Conservation (phyloP, 1,284 basidiomycete genomes). For the Puccinia coronata region DNA sequence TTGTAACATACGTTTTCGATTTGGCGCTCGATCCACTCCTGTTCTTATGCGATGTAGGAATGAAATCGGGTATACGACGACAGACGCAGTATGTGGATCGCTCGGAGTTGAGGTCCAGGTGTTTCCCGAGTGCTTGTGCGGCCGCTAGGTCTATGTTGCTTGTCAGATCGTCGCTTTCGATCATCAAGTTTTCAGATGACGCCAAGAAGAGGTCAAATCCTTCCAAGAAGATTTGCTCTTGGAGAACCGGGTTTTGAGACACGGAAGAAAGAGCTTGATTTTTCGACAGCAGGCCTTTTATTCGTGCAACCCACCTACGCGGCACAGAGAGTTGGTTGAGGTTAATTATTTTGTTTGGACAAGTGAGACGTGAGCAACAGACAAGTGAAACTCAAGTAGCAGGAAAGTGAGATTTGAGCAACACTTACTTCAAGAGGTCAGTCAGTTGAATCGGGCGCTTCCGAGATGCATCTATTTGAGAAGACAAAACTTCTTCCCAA, state of each 20-base stretch:
- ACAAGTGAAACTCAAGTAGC: too few species aligned
- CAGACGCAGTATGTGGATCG: conserved; percentile 63
- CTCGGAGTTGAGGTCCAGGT: conserved; percentile 70
- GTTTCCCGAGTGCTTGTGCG: conserved; percentile 65
- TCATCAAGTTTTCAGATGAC: conserved; percentile 63
- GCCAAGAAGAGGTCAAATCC: conserved; percentile 92
- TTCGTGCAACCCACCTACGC: conserved; percentile 59
- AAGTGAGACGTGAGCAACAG: conserved; percentile 68
- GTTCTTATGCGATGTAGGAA: conserved; percentile 67
- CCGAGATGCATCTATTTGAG: conserved; percentile 16
- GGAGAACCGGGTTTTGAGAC: too few species aligned
- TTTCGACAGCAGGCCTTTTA: conserved; percentile 22
- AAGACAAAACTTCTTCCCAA: conserved; percentile 35
- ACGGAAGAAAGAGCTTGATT: conserved; percentile 56
- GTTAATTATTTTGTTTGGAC: conserved; percentile 55
- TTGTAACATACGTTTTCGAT: conserved; percentile 53
- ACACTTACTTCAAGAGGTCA: too few species aligned
- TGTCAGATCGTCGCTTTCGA: conserved; percentile 64
- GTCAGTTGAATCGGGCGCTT: conserved; percentile 12
- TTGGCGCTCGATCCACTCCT: conserved; percentile 63
- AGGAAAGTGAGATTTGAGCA: too few species aligned
- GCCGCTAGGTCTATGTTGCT: conserved; percentile 60
- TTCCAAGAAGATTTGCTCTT: conserved; percentile 84
- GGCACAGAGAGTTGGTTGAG: conserved; percentile 72
- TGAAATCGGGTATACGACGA: conserved; percentile 68